phyloP scores from a whole-genome alignment of 805 yeast genomes.

The Starmerella vaccinii region DNA sequence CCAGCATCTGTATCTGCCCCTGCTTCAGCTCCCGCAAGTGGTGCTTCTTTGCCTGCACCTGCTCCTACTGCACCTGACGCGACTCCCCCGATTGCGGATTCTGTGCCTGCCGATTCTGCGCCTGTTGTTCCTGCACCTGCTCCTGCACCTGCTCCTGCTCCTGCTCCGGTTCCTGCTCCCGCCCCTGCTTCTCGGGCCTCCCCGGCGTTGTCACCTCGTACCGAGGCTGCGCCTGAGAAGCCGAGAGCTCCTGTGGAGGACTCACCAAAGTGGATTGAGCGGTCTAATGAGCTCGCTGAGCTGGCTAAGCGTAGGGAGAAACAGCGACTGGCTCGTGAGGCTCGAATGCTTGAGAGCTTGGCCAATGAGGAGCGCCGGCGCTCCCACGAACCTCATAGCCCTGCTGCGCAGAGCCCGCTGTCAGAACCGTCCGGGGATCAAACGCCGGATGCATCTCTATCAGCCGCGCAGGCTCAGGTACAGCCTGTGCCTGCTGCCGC shows the following conservation, averaged over 20 bases:
- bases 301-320: slow-evolving; percentile 24
- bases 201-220: neutral
- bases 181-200: neutral
- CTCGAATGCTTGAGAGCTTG: slow-evolving; percentile 27
- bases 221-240: neutral
- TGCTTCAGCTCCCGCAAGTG: too few relatives aligned
- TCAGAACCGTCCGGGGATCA: neutral
- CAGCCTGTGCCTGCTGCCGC: neutral
- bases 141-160: neutral
- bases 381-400: neutral
- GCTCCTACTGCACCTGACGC: too few relatives aligned
- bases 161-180: neutral
- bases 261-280: slow-evolving; percentile 12
- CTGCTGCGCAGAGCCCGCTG: neutral
- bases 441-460: neutral
- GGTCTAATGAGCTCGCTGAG: slow-evolving; percentile 19
- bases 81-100: too few relatives aligned
- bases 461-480: too few relatives aligned
- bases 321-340: slow-evolving; percentile 30
- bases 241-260: neutral
- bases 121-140: neutral
- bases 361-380: slow-evolving; percentile 28
- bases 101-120: neutral
- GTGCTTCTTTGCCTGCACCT: too few relatives aligned
- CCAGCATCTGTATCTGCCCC: too few relatives aligned